A percentile compares a stretch with the other conserved stretches of the same genome.
phyloP scores from a whole-genome alignment of 129 eudicot genomes.

The Flaveria sonorensis region DNA sequence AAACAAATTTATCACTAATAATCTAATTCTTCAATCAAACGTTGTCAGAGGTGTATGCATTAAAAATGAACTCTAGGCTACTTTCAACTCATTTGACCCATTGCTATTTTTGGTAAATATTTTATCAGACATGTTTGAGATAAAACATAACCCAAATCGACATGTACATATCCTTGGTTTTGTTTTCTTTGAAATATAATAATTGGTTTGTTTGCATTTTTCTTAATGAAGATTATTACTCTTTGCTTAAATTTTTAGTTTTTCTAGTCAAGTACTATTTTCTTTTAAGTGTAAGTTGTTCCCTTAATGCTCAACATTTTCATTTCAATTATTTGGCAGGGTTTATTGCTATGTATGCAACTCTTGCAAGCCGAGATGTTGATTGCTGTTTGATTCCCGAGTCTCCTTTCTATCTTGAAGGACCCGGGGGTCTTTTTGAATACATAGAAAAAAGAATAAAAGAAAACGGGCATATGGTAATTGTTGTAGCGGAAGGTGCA shows the following conservation, averaged over 20 bases:
- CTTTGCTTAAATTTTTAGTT: background rate
- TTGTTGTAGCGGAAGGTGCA: conserved; percentile 98
- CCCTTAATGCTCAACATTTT: background rate
- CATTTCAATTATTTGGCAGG: conserved; percentile 42
- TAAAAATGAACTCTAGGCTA: background rate
- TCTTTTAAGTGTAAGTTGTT: background rate
- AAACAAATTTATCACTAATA: background rate
- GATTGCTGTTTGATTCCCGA: conserved; percentile 98
- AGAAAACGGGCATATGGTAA: conserved; percentile 94
- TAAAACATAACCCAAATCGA: background rate
- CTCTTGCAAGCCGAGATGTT: conserved; percentile 96
- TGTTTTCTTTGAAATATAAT: background rate
- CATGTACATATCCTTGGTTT: background rate
- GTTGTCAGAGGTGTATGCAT: background rate
- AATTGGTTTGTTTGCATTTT: background rate
- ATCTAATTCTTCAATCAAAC: background rate
- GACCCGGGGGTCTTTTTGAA: conserved; percentile 89
- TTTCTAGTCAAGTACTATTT: background rate
- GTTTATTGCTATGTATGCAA: conserved; percentile 96
- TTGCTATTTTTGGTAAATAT: background rate
- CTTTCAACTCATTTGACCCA: background rate
- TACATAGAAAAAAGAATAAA: conserved; percentile 71
- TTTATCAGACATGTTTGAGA: background rate
- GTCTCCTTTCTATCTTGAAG: conserved; percentile 95
- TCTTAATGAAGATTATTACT: background rate